Base-by-base conservation (phyloP, 1,284 basidiomycete species). In the Singerocomus rubriflavus region DNA sequence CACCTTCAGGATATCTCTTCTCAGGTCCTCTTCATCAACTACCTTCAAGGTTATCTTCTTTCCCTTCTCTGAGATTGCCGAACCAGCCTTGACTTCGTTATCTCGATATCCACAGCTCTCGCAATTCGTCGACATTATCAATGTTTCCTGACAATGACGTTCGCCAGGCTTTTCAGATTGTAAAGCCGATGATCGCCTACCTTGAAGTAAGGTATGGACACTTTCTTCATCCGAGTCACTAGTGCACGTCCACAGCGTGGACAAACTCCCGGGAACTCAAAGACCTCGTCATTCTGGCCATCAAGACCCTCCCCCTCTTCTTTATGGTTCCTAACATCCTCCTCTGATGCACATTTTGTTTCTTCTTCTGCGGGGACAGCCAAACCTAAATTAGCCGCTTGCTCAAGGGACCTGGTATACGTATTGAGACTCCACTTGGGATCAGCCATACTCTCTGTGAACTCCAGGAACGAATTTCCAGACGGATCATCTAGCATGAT, bases 111-210 rank as follows among this genome's bases (percentile, higher is more conserved):
- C 96, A 69, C 96, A 99, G 49, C 75, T 72, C 49, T 93, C 91
- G 70, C 97, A 99, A 67, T 98, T 97, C 26, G 95, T 96, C 26
- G 95, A 97, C 96, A 99, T 99, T 72, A 99, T 95, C 56, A 99
- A 76, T 53, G 96, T 89, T 65, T 99, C 94, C 90, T 94, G 55
- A 3, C 30, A n/a, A 45, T 27, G 13, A 34, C 50, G 32, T 41
- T 47, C 32, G 14, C 53, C 7, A 7, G 4, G 35, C 17, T 26
- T 36, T n/a, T 40, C 17, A 9, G 9, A 42, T 16, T 26, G 27
- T 13, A 16, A 45, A 25, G 12, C 6, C 17, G 37, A 21, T 39
- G 26, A 27, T 16, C 12, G 59, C 50, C 47, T 52, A 89, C 92
- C 79, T 99, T 93, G 80, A 99, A 99, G 72, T 99, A 96, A 0